These are phyloP conservation scores for Aureobasidium leucospermi DNA, from an alignment of 2,329 filamentous ascomycete species.

Conservation along the genomic window DNA sequence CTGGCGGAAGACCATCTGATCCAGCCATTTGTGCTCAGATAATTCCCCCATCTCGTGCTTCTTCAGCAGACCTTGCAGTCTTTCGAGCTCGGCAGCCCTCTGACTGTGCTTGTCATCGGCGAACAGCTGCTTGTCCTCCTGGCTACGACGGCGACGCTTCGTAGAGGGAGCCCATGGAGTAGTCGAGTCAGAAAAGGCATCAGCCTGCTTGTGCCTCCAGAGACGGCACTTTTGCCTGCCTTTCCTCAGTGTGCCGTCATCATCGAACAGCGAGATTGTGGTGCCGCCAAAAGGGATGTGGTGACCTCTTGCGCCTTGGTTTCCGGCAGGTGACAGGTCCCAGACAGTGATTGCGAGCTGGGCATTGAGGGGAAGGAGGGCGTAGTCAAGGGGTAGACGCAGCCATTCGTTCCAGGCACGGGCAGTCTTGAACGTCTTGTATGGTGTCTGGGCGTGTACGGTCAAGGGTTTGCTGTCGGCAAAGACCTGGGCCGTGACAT, in stretches of 20 bases:
- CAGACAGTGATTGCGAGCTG: constrained; percentile 89
- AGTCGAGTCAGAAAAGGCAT: constrained; percentile 71
- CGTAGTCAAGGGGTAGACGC: constrained; percentile 74
- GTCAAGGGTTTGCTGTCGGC: constrained; percentile 92
- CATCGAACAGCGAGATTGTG: constrained; percentile 84
- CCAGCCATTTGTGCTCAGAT: constrained; percentile 85
- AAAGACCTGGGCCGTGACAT: constrained; percentile 89
- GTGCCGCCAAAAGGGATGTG: constrained; percentile 90
- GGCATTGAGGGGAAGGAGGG: constrained; percentile 70
- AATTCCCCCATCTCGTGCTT: constrained; percentile 99
- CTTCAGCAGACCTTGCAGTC: constrained; percentile 85
- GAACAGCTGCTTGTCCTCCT: constrained; percentile 55
- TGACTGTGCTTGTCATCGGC: constrained; percentile 28
- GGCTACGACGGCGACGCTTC: constrained; percentile 40
- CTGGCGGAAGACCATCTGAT: constrained; percentile 85
- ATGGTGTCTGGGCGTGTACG: constrained; percentile 84
- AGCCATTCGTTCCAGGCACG: constrained; percentile 94
- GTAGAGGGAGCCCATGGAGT: constrained; percentile 65
- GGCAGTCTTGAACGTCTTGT: constrained; percentile 75
- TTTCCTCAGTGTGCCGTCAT: constrained; percentile 83
- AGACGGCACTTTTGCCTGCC: constrained; percentile 86
- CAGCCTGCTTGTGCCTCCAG: constrained; percentile 73
- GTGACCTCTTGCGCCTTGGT: constrained; percentile 62
- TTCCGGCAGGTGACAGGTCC: constrained; percentile 80
- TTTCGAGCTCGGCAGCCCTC: constrained; percentile 65